Percentiles rank a stretch among this genome's conserved stretches.
phyloP scores from a whole-genome alignment of 2,329 filamentous ascomycete species.

The Epichloe baconii region DNA sequence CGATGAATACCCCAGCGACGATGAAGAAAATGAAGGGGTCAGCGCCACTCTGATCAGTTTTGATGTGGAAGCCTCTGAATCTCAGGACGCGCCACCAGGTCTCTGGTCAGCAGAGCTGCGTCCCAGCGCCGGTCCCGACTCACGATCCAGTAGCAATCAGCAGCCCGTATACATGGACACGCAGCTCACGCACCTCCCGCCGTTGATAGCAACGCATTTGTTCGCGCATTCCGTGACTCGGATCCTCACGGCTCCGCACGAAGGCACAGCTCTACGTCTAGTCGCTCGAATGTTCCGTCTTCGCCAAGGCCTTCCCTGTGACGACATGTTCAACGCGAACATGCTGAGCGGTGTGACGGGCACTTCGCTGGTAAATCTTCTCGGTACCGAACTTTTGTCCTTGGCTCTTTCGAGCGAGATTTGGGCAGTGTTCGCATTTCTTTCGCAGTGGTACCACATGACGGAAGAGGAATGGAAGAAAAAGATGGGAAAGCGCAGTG shows the following conservation, averaged over 20 bases:
- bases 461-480: slow-evolving; percentile 31
- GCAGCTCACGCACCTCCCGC: slow-evolving; percentile 36
- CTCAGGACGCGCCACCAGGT: slow-evolving; percentile 35
- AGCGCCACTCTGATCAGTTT: slow-evolving; percentile 47
- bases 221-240: slow-evolving; percentile 30
- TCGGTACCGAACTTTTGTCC: slow-evolving; percentile 32
- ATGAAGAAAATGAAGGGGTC: slow-evolving; percentile 41
- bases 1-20: slow-evolving; percentile 41
- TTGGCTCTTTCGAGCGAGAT: slow-evolving; percentile 30
- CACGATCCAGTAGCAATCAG: slow-evolving; percentile 11
- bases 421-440: slow-evolving; percentile 29
- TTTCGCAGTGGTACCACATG: slow-evolving; percentile 26
- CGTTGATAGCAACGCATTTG: slow-evolving; percentile 32
- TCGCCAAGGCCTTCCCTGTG: slow-evolving; percentile 23
- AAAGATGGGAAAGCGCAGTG: slow-evolving; percentile 11
- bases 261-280: slow-evolving; percentile 31
- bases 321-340: slow-evolving; percentile 26
- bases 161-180: slow-evolving; percentile 32
- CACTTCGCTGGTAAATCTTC: slow-evolving; percentile 30
- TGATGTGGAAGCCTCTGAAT: slow-evolving; percentile 45
- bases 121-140: slow-evolving; percentile 29
- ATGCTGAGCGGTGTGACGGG: slow-evolving; percentile 24
- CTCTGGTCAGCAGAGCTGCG: slow-evolving; percentile 47
- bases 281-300: slow-evolving; percentile 30
- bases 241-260: slow-evolving; percentile 31